phyloP scores from a whole-genome alignment of 768 basidiomycete genomes.

The Suillus discolor region DNA sequence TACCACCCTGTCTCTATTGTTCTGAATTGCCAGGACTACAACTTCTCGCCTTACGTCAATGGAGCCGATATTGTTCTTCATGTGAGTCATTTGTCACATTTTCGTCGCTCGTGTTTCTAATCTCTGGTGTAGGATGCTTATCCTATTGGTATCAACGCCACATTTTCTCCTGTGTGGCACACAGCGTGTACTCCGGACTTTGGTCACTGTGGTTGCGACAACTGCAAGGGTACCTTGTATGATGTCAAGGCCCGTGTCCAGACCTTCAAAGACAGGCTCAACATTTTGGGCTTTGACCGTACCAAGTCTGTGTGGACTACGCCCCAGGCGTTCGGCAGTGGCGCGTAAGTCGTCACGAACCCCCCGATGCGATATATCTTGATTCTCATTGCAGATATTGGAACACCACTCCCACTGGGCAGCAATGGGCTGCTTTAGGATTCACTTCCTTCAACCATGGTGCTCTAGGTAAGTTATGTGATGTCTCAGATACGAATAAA shows the following conservation, averaged over 20 bases:
- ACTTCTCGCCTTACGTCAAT: constrained; percentile 56
- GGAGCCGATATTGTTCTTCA: constrained; percentile 75
- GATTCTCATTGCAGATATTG: constrained; percentile 25
- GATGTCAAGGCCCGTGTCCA: constrained; percentile 72
- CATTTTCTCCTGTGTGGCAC: constrained; percentile 59
- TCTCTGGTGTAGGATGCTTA: constrained; percentile 21
- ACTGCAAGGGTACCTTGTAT: constrained; percentile 62
- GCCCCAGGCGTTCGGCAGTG: constrained; percentile 74
- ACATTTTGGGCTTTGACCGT: constrained; percentile 64
- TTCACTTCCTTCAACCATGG: constrained; percentile 30
- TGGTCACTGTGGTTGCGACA: constrained; percentile 75
- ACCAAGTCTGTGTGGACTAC: constrained; percentile 76
- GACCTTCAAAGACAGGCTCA: constrained; percentile 58
- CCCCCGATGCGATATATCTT: background rate
- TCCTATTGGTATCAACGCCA: constrained; percentile 57
- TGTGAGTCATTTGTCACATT: constrained; percentile 52
- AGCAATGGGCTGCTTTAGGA: constrained; percentile 27
- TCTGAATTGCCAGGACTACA: constrained; percentile 61
- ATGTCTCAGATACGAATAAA: background rate
- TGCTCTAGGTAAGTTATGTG: constrained; percentile 20
- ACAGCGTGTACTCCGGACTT: constrained; percentile 64
- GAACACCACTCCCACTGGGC: constrained; percentile 31
- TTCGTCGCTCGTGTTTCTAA: background rate
- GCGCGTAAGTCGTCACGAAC: constrained; percentile 25
- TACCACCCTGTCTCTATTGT: constrained; percentile 63